Evolutionary conservation across 2,329 filamentous ascomycete genomes (phyloP).

Genomic region (Dothistroma pini): DNA sequence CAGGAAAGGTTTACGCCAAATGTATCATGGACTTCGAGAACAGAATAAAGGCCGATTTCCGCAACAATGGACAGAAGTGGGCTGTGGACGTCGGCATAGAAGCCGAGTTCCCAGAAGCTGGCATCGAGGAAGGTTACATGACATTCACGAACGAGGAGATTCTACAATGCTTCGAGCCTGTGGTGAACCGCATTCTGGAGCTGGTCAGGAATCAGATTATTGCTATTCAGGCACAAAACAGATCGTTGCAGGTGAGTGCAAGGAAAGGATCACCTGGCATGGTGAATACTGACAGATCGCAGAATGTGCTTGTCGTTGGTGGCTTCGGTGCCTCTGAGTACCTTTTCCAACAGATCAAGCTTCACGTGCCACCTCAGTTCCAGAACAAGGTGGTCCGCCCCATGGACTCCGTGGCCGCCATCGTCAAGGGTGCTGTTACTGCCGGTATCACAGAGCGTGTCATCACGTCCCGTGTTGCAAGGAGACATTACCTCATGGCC

Average conservation of each 20-base stretch:
- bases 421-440: slow-evolving; percentile 97
- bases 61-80: slow-evolving; percentile 99
- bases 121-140: slow-evolving; percentile 99
- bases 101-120: slow-evolving; percentile 94
- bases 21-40: slow-evolving; percentile 99
- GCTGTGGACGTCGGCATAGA: slow-evolving; percentile 96
- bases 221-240: slow-evolving; percentile 95
- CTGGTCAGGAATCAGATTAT: slow-evolving; percentile 98
- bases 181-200: slow-evolving; percentile 94
- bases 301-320: slow-evolving; percentile 94
- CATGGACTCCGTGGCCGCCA: slow-evolving; percentile 98
- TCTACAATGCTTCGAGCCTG: slow-evolving; percentile 96
- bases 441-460: slow-evolving; percentile 97
- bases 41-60: slow-evolving; percentile 98
- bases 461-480: slow-evolving; percentile 92
- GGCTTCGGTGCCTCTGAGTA: slow-evolving; percentile 98
- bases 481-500: slow-evolving; percentile 98
- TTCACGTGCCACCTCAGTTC: slow-evolving; percentile 97
- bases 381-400: slow-evolving; percentile 96
- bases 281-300: slow-evolving; percentile 28
- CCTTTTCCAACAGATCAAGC: slow-evolving; percentile 98
- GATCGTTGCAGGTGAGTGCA: slow-evolving; percentile 67
- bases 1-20: slow-evolving; percentile 97
- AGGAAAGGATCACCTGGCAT: neutral
- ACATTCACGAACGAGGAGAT: slow-evolving; percentile 99